Conservation (phyloP, 768 basidiomycete genomes). For the Lactarius trivialis region DNA sequence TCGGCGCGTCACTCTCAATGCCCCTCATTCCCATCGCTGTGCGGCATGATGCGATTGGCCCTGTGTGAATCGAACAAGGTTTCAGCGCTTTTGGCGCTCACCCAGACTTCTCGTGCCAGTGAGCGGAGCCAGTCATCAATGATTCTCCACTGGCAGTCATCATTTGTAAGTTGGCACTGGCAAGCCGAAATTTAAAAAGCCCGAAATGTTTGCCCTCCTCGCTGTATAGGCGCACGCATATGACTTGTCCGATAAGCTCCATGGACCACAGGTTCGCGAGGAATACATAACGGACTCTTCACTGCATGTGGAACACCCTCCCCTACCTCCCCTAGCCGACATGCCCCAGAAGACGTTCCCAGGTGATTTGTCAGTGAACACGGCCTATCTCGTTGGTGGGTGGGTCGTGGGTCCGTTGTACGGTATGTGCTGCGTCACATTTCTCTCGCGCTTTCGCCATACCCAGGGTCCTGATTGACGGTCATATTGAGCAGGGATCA, state of each 20-base stretch:
- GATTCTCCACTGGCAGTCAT: not conserved
- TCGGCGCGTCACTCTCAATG: not conserved
- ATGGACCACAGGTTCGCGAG: not conserved
- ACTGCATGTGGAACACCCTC: not conserved
- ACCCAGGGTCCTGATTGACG: no score
- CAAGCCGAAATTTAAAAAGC: not conserved
- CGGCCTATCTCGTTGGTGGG: not conserved
- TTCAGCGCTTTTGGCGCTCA: not conserved
- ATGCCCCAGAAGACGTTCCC: conserved; percentile 11
- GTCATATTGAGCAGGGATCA: no score
- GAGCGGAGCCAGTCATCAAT: not conserved
- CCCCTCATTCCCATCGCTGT: not conserved
- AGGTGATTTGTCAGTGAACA: conserved; percentile 2
- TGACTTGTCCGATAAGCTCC: not conserved
- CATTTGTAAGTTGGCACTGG: no score
- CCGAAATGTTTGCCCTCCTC: not conserved
- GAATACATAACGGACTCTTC: not conserved
- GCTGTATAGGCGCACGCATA: no score
- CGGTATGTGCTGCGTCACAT: conserved; percentile 11
- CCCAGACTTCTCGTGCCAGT: not conserved
- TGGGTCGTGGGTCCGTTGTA: conserved; percentile 15
- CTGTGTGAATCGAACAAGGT: not conserved
- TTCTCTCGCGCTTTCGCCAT: no score
- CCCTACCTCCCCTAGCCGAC: not conserved
- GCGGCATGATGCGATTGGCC: no score